Percentiles rank a stretch among this genome's conserved stretches.
Conservation (phyloP, 495 filamentous ascomycete species). For the Lasiosphaeris hirsuta region DNA sequence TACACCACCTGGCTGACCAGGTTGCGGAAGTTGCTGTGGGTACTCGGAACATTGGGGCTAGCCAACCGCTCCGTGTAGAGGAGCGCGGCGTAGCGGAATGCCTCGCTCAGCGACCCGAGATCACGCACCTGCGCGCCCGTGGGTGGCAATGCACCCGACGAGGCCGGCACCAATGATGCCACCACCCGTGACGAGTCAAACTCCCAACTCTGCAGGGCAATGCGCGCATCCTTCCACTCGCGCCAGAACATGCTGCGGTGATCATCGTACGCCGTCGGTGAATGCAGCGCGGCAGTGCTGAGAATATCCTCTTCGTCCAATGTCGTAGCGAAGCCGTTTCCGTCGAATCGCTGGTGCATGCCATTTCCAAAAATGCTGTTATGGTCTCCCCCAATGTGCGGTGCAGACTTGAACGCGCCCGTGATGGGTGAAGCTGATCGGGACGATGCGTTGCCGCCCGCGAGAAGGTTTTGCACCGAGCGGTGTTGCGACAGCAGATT, state of each 20-base stretch:
- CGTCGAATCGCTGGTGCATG: conserved; percentile 52
- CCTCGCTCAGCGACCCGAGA: conserved; percentile 68
- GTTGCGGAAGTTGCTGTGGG: conserved; percentile 75
- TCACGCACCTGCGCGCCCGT: conserved; percentile 49
- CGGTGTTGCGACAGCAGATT: conserved; percentile 85
- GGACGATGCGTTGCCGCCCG: conserved; percentile 15
- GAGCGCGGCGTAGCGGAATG: conserved; percentile 83
- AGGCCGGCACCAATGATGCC: conserved; percentile 16
- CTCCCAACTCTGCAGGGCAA: conserved; percentile 76
- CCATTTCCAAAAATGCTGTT: conserved; percentile 22
- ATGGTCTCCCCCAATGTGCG: conserved; percentile 14
- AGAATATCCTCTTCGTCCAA: conserved; percentile 46
- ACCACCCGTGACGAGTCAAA: conserved; percentile 54
- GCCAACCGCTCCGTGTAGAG: conserved; percentile 90
- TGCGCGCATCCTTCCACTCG: conserved; percentile 79
- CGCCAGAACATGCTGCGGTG: conserved; percentile 68
- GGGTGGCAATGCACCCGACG: conserved; percentile 23
- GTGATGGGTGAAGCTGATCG: conserved; percentile 35
- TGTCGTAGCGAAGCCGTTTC: conserved; percentile 56
- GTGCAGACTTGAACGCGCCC: conserved; percentile 50
- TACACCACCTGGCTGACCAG: conserved; percentile 76
- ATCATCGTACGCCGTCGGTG: conserved; percentile 45
- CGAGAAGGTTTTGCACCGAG: conserved; percentile 41
- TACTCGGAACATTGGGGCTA: conserved; percentile 68
- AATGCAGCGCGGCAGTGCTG: conserved; percentile 26